Conservation (phyloP, 2,329 filamentous ascomycete species). For the Epichloe gansuensis region DNA sequence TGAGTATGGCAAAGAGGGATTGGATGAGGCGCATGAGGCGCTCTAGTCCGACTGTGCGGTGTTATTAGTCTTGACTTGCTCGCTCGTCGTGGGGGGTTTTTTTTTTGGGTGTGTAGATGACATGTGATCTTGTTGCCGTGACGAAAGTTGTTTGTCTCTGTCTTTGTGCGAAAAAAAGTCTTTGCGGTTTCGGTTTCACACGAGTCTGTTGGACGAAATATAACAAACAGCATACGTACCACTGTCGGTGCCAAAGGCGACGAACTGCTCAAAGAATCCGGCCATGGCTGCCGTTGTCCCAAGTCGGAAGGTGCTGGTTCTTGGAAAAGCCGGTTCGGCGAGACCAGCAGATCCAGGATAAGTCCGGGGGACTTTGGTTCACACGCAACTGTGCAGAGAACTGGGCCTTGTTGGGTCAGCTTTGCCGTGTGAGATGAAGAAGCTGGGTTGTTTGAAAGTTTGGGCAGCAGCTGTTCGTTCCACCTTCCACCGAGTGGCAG, state of each 20-base stretch:
- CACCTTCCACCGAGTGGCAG: too few relatives aligned
- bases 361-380: too few relatives aligned
- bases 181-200: too few relatives aligned
- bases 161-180: neutral
- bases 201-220: neutral
- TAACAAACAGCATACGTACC: conserved; percentile 19
- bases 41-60: conserved; percentile 41
- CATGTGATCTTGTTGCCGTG: too few relatives aligned
- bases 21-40: conserved; percentile 47
- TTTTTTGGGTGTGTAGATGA: neutral
- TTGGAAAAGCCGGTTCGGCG: too few relatives aligned
- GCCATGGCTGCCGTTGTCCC: conserved; percentile 12
- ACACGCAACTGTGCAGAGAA: too few relatives aligned
- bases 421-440: too few relatives aligned
- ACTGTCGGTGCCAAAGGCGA: conserved; percentile 34
- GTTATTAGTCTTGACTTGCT: neutral
- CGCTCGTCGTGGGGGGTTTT: neutral
- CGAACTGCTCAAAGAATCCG: conserved; percentile 19
- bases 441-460: too few relatives aligned
- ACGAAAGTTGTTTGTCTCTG: neutral
- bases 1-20: conserved; percentile 34
- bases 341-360: too few relatives aligned
- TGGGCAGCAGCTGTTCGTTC: too few relatives aligned
- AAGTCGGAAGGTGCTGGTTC: too few relatives aligned
- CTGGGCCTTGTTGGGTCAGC: too few relatives aligned